Evolutionary conservation across 2,329 filamentous ascomycete genomes (phyloP), one percentile per base, ranked within the genome.

Genomic region (Penicillium olsonii): DNA sequence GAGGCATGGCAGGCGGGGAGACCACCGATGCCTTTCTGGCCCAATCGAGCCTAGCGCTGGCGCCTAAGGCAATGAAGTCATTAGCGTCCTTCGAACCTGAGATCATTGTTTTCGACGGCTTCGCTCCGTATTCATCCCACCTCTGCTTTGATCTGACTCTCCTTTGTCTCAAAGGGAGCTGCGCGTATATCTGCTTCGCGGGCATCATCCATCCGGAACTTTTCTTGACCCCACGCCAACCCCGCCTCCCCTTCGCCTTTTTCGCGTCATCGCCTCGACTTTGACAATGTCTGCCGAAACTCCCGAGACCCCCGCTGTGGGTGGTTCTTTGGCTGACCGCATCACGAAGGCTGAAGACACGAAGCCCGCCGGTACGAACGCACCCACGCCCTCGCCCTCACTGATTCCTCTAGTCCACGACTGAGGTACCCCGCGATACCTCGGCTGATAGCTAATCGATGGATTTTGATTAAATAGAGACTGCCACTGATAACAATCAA

Each of bases 281-380:
- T 12, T 3, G 42, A 60, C 37, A 12, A 76, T 76, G 74, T 65
- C 74, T 15, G 66, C 70, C 17, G 71, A 74, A 47, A 55, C 56
- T 14, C 44, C 58, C 19, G 58, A 66, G 29, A 40, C 48, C 29
- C 35, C 71, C 19, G 53, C 63, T 34, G 52, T 60, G n/a, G 64
- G 62, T 41, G 68, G 68, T 33, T 76, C 76, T 26, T 68, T 81
- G 42, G 76, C 69, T 18, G 75, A 77, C 54, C 77, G 78, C 50
- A 73, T 80, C 54, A 70, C 75, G 33, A 71, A 73, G 49, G 69
- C 75, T 19, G 69, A 72, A 17, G 61, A 60, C 41, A 38, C 66
- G 15, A 55, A 55, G 37, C 41, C 59, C 43, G 55, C 63, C 50
- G 68, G 69, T 69, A 72, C 58, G 59, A 55, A 27, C 50, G 41